These are phyloP conservation scores for Rhizopus sp. DNA, from an alignment of 371 early-diverging fungal species.

Conservation along the genomic window DNA sequence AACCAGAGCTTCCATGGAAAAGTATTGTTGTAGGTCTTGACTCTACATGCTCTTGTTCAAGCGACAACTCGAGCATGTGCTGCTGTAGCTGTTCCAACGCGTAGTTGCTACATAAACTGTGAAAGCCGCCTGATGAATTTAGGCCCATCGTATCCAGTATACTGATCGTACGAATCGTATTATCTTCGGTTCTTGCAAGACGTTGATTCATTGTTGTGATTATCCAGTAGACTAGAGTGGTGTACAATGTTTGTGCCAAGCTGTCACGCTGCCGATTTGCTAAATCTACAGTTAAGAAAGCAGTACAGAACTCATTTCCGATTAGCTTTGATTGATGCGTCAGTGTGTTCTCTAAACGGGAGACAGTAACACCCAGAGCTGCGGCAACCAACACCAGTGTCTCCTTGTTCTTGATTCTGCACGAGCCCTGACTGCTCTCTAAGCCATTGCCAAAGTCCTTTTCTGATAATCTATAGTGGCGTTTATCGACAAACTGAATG, in stretches of 20 bases:
- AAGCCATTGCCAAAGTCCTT: conserved; percentile 3
- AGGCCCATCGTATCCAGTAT: conserved; percentile 77
- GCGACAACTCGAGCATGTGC: conserved; percentile 23
- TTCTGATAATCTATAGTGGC: neutral
- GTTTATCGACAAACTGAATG: conserved; percentile 65
- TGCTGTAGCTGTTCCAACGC: conserved; percentile 81
- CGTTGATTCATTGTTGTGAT: conserved; percentile 73
- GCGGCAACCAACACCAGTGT: conserved; percentile 76
- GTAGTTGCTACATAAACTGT: conserved; percentile 85
- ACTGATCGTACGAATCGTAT: conserved; percentile 61
- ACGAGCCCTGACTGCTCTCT: conserved; percentile 41
- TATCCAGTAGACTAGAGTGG: conserved; percentile 78
- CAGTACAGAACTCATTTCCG: conserved; percentile 77
- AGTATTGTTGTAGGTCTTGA: conserved; percentile 6
- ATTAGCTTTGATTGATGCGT: conserved; percentile 64
- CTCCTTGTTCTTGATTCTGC: conserved; percentile 64
- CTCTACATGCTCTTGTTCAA: conserved; percentile 4
- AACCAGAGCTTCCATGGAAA: conserved; percentile 25
- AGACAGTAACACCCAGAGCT: conserved; percentile 71
- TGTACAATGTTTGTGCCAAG: conserved; percentile 75
- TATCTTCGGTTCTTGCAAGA: conserved; percentile 23
- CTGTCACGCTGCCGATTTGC: conserved; percentile 66
- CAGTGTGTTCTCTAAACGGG: conserved; percentile 62
- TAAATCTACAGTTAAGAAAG: conserved; percentile 73
- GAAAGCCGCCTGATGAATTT: conserved; percentile 54